These are phyloP conservation scores for Cordyceps javanica DNA, from an alignment of 2,329 filamentous ascomycete genomes.

Conservation along the genomic window DNA sequence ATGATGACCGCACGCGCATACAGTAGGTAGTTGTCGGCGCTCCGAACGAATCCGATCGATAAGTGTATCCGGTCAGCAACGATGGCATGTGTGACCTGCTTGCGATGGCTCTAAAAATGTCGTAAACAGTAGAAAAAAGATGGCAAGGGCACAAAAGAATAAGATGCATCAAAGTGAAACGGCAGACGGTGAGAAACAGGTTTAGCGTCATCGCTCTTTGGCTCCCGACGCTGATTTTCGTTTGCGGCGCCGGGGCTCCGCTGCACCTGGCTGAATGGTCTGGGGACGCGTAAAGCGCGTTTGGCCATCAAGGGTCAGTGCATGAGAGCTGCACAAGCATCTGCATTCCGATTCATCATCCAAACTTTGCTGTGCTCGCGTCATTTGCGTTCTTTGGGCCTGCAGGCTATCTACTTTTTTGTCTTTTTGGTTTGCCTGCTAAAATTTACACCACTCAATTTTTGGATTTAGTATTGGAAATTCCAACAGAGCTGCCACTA, in stretches of 20 bases:
- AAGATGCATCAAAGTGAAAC: constrained; percentile 2
- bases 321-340: background rate
- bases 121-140: background rate
- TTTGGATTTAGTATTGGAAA: background rate
- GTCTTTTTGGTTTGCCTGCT: background rate
- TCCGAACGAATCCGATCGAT: background rate
- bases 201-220: constrained; percentile 4
- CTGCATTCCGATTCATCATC: background rate
- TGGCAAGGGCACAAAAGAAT: background rate
- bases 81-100: background rate
- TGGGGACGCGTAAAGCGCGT: constrained; percentile 12
- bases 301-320: background rate
- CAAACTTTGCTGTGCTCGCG: background rate
- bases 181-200: background rate
- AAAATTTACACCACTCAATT: too few species aligned
- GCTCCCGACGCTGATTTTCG: background rate
- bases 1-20: background rate
- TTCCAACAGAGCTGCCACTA: constrained; percentile 20
- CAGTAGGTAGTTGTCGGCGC: background rate
- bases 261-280: background rate
- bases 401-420: background rate
- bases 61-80: background rate
- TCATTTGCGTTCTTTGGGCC: background rate
- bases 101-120: background rate
- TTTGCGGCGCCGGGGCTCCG: background rate